Percentiles rank a stretch among this genome's conserved stretches.
These are phyloP conservation scores for Zizania latifolia DNA, from an alignment of 176 grass and related monocot genomes.

Conservation along the genomic window DNA sequence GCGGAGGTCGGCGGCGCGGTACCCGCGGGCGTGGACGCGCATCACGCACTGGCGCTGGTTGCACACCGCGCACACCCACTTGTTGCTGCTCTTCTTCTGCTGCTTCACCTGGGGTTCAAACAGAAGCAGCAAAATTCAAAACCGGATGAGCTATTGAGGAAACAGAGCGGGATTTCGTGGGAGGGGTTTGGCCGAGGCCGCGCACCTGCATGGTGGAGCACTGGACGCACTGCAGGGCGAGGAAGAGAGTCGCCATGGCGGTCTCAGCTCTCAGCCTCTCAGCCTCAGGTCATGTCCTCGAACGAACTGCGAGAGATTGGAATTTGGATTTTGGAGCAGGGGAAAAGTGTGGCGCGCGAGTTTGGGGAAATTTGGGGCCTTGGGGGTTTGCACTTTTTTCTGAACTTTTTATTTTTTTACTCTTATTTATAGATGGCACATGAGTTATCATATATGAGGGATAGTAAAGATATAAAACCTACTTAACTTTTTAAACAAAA, in stretches of 20 bases:
- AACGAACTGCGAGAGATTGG: neutral
- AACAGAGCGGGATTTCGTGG: neutral
- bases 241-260: constrained; percentile 60
- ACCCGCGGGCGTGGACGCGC: constrained; percentile 51
- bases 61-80: constrained; percentile 83
- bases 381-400: no score
- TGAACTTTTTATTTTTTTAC: no score
- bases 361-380: neutral
- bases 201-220: constrained; percentile 79
- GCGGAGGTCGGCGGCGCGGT: constrained; percentile 60
- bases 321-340: constrained; percentile 20
- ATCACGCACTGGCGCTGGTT: constrained; percentile 76
- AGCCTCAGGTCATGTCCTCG: no score
- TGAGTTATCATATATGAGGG: no score
- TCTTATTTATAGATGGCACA: no score
- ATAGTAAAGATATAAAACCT: no score
- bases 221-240: constrained; percentile 72
- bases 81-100: constrained; percentile 75
- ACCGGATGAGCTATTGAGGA: neutral
- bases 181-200: neutral
- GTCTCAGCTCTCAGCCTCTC: no score
- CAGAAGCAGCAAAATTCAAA: neutral
- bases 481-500: no score
- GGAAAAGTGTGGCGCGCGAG: neutral
- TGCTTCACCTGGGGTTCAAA: constrained; percentile 66